Percentiles rank a stretch among this genome's conserved stretches.
Evolutionary conservation across 257 asterid genomes (phyloP).

Genomic region (Solanum appendiculatum): DNA sequence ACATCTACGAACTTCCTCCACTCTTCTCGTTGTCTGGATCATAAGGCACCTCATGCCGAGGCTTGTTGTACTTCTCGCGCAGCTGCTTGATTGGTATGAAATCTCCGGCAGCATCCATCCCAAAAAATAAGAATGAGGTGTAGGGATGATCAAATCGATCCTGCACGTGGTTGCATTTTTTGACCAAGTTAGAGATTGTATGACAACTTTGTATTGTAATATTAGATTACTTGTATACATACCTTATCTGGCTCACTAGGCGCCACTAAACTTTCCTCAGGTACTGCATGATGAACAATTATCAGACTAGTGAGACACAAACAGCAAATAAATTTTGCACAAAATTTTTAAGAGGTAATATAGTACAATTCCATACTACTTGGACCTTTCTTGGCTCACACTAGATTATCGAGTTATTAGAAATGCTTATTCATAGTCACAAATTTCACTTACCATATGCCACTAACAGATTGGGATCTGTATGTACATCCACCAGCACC

Average conservation of each 20-base stretch:
- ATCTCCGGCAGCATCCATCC: constrained; percentile 87
- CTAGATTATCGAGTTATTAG: neutral
- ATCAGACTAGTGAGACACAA: neutral
- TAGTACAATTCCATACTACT: neutral
- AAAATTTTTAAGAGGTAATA: neutral
- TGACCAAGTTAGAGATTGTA: neutral
- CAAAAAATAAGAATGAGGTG: constrained; percentile 72
- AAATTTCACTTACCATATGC: constrained; percentile 58
- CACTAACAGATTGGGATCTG: constrained; percentile 78
- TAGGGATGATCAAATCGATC: constrained; percentile 86
- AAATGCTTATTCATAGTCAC: neutral
- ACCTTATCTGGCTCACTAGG: constrained; percentile 57
- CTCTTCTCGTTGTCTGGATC: constrained; percentile 38
- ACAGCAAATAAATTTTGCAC: neutral
- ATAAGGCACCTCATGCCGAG: constrained; percentile 79
- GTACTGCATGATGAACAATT: constrained; percentile 42
- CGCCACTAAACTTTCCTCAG: constrained; percentile 70
- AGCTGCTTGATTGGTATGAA: constrained; percentile 87
- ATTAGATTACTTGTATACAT: constrained; percentile 6
- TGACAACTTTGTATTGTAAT: neutral
- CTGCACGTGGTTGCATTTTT: constrained; percentile 21
- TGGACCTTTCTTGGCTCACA: neutral
- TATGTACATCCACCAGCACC: constrained; percentile 71
- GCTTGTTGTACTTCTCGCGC: constrained; percentile 76
- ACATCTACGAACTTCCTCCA: constrained; percentile 27